Evolutionary conservation across 1,284 basidiomycete species (phyloP), one percentile per base, ranked within the genome.

Genomic region (Sanghuangporus sanghuang): DNA sequence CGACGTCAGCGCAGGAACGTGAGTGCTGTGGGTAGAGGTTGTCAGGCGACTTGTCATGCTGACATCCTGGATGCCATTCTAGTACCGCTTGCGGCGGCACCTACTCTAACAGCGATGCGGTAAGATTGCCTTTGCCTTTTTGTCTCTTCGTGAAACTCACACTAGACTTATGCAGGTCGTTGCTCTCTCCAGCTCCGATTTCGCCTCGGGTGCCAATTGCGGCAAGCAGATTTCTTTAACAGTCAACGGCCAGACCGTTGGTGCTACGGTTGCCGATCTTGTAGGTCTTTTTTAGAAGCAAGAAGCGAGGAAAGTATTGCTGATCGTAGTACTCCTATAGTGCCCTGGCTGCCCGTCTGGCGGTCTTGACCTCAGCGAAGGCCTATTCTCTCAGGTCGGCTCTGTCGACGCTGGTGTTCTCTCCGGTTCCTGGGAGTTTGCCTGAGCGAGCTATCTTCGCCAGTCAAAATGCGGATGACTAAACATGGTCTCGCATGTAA

Each of bases 311-410:
- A 12, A 2, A 44, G 27, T 21, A 9, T n/a, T 27, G 14, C 9
- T 52, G 14, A 16, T 49, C 32, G 27, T 53, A 66, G 44, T 48
- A n/a, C 54, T 52, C 62, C 49, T 39, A 53, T 56, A 89, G 84
- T 93, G 91, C 73, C 83, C 83, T 59, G 85, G 82, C 40, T 95
- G 92, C 73, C 84, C 85, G 2, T 81, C 73, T 48, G 86, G 83
- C 44, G 91, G 83, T 44, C 84, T 96, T 64, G 64, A 65, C 52
- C 56, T 65, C 11, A 59, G 61, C 5, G 27, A 35, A 12, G 56
- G 53, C 2, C 56, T 62, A 9, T 65, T 65, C 56, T 27, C 58
- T 55, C n/a, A 58, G 48, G 59, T 65, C 12, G 64, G 60, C 8
- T 38, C 61, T 12, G 16, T 55, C 14, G 50, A 48, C 52, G 14